Conservation (phyloP, 2,329 filamentous ascomycete genomes). For the Alternaria conjuncta region DNA sequence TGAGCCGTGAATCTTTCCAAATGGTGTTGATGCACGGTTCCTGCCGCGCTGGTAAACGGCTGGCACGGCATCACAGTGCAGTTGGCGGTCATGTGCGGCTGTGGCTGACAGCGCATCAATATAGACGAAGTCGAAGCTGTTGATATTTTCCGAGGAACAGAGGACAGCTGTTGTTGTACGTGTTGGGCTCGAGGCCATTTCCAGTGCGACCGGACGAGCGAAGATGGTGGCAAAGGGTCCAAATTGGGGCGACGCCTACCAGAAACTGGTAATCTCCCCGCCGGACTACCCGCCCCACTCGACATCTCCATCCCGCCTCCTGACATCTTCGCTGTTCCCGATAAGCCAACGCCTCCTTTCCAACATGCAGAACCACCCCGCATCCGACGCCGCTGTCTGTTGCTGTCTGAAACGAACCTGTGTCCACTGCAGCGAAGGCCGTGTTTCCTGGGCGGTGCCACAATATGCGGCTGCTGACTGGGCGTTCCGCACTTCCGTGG, state of each 20-base stretch:
- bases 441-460: not conserved
- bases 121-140: not conserved
- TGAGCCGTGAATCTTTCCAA: constrained; percentile 1
- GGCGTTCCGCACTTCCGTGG: not conserved
- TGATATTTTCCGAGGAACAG: not conserved
- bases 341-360: not conserved
- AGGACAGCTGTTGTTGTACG: not conserved
- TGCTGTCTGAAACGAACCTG: not conserved
- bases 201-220: not conserved
- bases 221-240: constrained; percentile 3
- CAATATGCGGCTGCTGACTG: not conserved
- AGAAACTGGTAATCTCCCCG: constrained; percentile 6
- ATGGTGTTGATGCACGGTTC: not conserved
- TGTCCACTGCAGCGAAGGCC: not conserved
- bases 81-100: not conserved
- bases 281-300: not conserved
- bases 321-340: not conserved
- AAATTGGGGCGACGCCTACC: constrained; percentile 3
- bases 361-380: not conserved
- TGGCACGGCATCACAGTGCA: constrained; percentile 1
- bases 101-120: not conserved
- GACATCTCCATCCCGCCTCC: not conserved
- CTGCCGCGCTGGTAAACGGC: constrained; percentile 6
- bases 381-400: not conserved
- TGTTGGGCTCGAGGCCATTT: not conserved